Percentiles rank a stretch among this genome's conserved stretches.
These are phyloP conservation scores for Geotrichum cucujoidarum DNA, from an alignment of 1,139 yeast species.

Conservation along the genomic window DNA sequence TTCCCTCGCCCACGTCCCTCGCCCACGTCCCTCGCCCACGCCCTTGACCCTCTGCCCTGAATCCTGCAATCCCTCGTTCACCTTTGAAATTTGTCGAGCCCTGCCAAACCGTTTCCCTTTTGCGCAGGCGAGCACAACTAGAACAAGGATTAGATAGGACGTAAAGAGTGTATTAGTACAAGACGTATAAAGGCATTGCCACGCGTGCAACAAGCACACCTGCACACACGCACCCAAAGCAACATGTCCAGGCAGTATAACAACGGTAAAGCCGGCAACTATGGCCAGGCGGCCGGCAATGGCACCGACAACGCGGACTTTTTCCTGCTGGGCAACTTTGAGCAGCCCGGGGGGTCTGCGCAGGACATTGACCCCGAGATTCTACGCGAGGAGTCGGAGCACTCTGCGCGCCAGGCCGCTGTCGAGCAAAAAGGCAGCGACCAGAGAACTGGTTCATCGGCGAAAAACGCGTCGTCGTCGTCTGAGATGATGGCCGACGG, in stretches of 20 bases:
- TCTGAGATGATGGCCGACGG: constrained; percentile 4
- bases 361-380: constrained; percentile 36
- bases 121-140: too few species aligned
- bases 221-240: too few species aligned
- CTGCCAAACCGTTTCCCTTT: too few species aligned
- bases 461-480: not conserved
- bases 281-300: constrained; percentile 6
- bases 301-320: constrained; percentile 15
- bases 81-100: not conserved
- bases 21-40: constrained; percentile 16
- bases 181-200: too few species aligned
- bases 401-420: constrained; percentile 16
- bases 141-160: too few species aligned
- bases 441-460: not conserved
- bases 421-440: not conserved
- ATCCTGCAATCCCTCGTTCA: too few species aligned
- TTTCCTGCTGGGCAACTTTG: constrained; percentile 16
- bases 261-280: too few species aligned
- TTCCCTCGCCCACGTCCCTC: constrained; percentile 12
- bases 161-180: too few species aligned
- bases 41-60: constrained; percentile 16
- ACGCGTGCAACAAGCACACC: too few species aligned
- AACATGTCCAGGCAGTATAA: constrained; percentile 8
- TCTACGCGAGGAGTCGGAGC: constrained; percentile 26
- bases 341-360: constrained; percentile 21